Evolutionary conservation across 2,329 filamentous ascomycete species (phyloP).

Genomic region (Aureobasidium sp.): DNA sequence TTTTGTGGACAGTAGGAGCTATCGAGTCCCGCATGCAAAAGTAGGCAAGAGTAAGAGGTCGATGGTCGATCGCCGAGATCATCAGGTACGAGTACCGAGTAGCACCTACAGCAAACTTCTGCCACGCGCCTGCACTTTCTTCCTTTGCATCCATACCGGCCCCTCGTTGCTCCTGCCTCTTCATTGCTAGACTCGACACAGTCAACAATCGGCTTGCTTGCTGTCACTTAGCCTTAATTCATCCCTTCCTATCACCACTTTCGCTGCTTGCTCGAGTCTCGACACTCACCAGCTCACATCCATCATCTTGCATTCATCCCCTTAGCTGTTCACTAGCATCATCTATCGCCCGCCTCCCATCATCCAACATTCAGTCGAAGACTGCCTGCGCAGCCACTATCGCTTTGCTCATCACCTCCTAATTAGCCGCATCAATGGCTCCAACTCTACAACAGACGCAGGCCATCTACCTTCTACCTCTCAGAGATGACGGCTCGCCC

Average conservation of each 20-base stretch:
- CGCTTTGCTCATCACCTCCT: background rate
- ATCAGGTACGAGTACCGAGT: constrained; percentile 10
- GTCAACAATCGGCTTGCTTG: background rate
- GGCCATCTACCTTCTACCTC: constrained; percentile 70
- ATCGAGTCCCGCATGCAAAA: background rate
- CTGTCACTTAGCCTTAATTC: background rate
- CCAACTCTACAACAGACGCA: constrained; percentile 27
- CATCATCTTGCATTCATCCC: background rate
- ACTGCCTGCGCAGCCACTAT: background rate
- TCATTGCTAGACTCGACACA: background rate
- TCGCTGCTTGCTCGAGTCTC: constrained; percentile 4
- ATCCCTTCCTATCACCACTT: background rate
- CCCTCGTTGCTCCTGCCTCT: constrained; percentile 2
- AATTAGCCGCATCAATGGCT: constrained; percentile 21
- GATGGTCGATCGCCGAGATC: constrained; percentile 6
- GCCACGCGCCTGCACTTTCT: constrained; percentile 6
- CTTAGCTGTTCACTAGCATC: background rate
- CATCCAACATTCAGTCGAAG: background rate
- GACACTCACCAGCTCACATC: background rate
- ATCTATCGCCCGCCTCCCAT: background rate
- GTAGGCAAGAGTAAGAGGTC: background rate
- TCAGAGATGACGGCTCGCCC: constrained; percentile 89
- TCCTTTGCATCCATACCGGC: constrained; percentile 1
- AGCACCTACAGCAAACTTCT: constrained; percentile 3
- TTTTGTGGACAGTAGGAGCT: background rate